Base-by-base conservation (phyloP, 208 protist genomes). In the Trypanosomatidae sp. region DNA sequence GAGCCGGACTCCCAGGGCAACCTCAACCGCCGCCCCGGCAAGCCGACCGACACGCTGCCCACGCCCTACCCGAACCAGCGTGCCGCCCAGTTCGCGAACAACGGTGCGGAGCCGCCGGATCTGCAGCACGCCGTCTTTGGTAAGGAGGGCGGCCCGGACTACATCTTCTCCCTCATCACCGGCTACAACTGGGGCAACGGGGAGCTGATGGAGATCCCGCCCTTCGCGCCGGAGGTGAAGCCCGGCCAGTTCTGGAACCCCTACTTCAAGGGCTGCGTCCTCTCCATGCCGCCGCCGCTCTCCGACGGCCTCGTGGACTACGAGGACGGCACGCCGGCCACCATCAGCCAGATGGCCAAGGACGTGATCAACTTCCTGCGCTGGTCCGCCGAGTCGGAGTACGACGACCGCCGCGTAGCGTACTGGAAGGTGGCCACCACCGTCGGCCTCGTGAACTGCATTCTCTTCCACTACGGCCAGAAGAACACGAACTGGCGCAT, bases 141-240 rank as follows among this genome's bases (percentile, higher is more conserved):
- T 39, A 95, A 98, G 80, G 90, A 95, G 69, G 93, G 88, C 30
- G 90, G 94, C n/a, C 85, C 91, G 59, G 94, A 99, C 83, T 99
- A 99, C 83, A 86, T 99, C 76, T 99, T 99, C 81, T 92, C 98
- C 33, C 90, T 99, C 28, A 91, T 99, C 25, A 99, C 98, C 22
- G 98, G 98, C 80, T 99, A 99, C 89, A 89, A 89, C 73, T 90
- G 99, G 82, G 93, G 97, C 70, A 95, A 98, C 77, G 98, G 98
- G 59, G 88, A 95, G 81, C 84, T 96, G 65, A 70, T 96, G 80
- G 85, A 91, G 68, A 79, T 96, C 62, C 91, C 91, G 8, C 91
- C 91, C 19, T 96, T 93, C 65, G 89, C 89, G 56, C 89, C 89
- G 33, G 89, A 96, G 79, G 66, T 93, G 69, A 93, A 94, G 83